Evolutionary conservation across 2,329 filamentous ascomycete species (phyloP), one percentile per base, ranked within the genome.

Genomic region (Verticillium zaregamsianum): DNA sequence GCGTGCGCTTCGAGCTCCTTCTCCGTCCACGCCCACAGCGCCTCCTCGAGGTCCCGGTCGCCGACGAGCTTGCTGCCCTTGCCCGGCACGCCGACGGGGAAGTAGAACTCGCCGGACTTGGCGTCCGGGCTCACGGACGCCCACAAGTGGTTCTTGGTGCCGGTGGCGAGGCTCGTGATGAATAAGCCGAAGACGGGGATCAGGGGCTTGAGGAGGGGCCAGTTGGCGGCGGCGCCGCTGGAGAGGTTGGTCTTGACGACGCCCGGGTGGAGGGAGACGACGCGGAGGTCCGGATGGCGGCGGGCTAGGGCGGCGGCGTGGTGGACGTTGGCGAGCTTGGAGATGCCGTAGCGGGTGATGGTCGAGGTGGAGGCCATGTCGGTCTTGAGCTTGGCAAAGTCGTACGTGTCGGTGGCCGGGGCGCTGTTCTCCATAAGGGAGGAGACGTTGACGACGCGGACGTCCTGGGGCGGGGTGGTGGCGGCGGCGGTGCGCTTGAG

Each of bases 11-110:
- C 62, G 31, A 75, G 59, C 63, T 76, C 73, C 55, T 69, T 67
- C 62, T 72, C 73, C 3, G 73, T 76, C 74, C 74, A 76, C 23
- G 73, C 70, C 73, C 73, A 76, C 59, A 76, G 56, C 68, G 12
- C 59, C 61, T 67, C 65, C 40, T 49, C 40, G n/a, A 49, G 40
- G 20, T 49, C 40, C 40, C 20, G 20, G 20, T 69, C 64, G 61
- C 56, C 68, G 9, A 71, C 69, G 45, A 73, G 33, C 20, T 66
- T 68, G 5, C 68, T 67, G 20, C 67, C 67, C 33, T 61, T 68
- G 9, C 64, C 69, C 7, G 59, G 55, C 5, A 73, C 65, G 6
- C 73, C 74, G 4, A 76, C 66, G 0, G 73, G 73, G 61, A 70
- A 69, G 59, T 76, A 75, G 57, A 73, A 73, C 64, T 68, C 68